Evolutionary conservation across 75 land plant genomes (phyloP).

Genomic region (Pinus tabuliformis): DNA sequence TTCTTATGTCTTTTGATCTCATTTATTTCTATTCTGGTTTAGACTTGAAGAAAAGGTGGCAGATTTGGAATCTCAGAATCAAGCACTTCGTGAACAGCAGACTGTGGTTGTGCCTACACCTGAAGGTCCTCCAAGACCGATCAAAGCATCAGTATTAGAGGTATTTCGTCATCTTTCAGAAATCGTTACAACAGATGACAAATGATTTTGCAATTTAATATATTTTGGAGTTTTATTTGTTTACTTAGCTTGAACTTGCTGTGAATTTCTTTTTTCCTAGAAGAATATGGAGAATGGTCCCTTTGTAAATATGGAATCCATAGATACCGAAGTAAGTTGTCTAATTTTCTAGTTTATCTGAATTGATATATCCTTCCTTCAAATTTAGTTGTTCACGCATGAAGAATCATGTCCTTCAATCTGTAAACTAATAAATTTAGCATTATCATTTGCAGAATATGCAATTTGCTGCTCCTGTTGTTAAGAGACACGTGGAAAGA

Average conservation of each 20-base stretch:
- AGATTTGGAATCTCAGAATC: slow-evolving; percentile 72
- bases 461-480: slow-evolving; percentile 9
- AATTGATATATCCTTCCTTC: background rate
- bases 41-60: slow-evolving; percentile 72
- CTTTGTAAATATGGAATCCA: slow-evolving; percentile 27
- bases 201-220: background rate
- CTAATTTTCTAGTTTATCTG: background rate
- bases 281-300: slow-evolving; percentile 41
- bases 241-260: background rate
- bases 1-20: background rate
- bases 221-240: too few relatives aligned
- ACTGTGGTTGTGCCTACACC: slow-evolving; percentile 33
- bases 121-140: slow-evolving; percentile 25
- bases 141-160: slow-evolving; percentile 35
- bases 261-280: slow-evolving; percentile 11
- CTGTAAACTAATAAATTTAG: background rate
- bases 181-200: background rate
- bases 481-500: slow-evolving; percentile 41
- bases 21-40: slow-evolving; percentile 4
- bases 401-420: background rate
- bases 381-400: background rate
- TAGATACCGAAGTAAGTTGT: slow-evolving; percentile 12
- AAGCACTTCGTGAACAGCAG: slow-evolving; percentile 53
- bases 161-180: slow-evolving; percentile 11
- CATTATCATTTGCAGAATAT: slow-evolving; percentile 23